Evolutionary conservation across 768 basidiomycete genomes (phyloP).

Genomic region (Cantharellus anzutake): DNA sequence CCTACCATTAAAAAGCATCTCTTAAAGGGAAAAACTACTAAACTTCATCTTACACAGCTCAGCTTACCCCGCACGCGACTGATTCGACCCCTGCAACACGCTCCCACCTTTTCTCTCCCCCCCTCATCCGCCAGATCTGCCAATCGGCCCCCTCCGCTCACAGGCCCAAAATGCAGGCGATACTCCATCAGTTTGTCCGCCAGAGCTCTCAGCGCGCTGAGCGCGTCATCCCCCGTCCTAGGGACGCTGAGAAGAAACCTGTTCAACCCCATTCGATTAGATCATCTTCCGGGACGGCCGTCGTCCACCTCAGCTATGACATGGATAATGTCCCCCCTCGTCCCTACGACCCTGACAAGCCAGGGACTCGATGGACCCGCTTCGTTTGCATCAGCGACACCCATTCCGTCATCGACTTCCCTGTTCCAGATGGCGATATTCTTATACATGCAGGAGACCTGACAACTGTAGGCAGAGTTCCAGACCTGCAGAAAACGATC

Average conservation of each 20-base stretch:
- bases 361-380: conserved; percentile 3
- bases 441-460: conserved; percentile 12
- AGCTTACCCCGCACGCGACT: too few relatives aligned
- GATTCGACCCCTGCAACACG: too few relatives aligned
- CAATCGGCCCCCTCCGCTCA: too few relatives aligned
- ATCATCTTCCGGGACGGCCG: neutral
- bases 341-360: neutral
- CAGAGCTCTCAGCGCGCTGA: neutral
- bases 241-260: neutral
- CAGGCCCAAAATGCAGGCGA: neutral
- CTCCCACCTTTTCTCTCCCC: too few relatives aligned
- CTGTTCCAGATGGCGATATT: conserved; percentile 11
- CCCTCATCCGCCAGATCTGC: too few relatives aligned
- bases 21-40: too few relatives aligned
- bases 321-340: conserved; percentile 15
- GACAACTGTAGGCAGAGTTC: conserved; percentile 1
- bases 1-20: too few relatives aligned
- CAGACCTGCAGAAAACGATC: conserved; percentile 1
- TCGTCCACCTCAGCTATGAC: neutral
- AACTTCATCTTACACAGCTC: too few relatives aligned
- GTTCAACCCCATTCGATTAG: neutral
- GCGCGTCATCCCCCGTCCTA: neutral
- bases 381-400: conserved; percentile 12
- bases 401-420: conserved; percentile 8
- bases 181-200: neutral